These are phyloP conservation scores for Cladosporium halotolerans DNA, from an alignment of 2,329 filamentous ascomycete species.

Conservation along the genomic window DNA sequence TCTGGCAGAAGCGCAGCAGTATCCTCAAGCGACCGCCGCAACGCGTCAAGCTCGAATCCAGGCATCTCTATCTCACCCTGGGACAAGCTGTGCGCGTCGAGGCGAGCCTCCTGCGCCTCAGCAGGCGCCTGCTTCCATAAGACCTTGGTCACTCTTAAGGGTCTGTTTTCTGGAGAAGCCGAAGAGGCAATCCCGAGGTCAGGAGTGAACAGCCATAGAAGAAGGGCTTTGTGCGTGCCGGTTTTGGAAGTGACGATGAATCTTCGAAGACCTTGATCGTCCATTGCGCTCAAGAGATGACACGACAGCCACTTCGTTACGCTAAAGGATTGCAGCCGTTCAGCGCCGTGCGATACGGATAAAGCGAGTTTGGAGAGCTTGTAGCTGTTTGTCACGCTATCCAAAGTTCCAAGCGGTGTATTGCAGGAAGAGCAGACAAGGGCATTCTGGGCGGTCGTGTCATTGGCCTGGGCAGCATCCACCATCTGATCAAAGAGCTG, in stretches of 20 bases:
- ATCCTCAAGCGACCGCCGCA: slow-evolving; percentile 43
- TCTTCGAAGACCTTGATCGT: slow-evolving; percentile 50
- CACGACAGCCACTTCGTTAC: slow-evolving; percentile 46
- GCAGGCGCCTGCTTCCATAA: slow-evolving; percentile 37
- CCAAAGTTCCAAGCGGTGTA: slow-evolving; percentile 34
- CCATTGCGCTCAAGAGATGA: slow-evolving; percentile 50
- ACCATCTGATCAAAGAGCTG: background rate
- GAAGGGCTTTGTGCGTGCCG: slow-evolving; percentile 7
- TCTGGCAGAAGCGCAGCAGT: slow-evolving; percentile 44
- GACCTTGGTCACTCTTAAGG: slow-evolving; percentile 51
- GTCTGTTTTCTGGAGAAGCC: slow-evolving; percentile 24
- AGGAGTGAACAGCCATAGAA: slow-evolving; percentile 56
- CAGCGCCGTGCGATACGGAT: slow-evolving; percentile 16
- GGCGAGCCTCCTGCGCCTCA: slow-evolving; percentile 14
- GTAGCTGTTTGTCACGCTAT: slow-evolving; percentile 39
- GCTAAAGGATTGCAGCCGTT: slow-evolving; percentile 14
- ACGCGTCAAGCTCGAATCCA: slow-evolving; percentile 24
- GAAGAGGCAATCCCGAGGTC: slow-evolving; percentile 52
- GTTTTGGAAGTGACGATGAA: slow-evolving; percentile 50
- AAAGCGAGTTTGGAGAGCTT: slow-evolving; percentile 27
- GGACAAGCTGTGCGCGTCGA: slow-evolving; percentile 14
- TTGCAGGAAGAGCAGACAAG: slow-evolving; percentile 37
- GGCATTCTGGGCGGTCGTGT: slow-evolving; percentile 5
- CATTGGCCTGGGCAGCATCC: background rate
- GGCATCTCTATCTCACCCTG: slow-evolving; percentile 26